Evolutionary conservation across 257 asterid genomes (phyloP), one percentile per base, ranked within the genome.

Genomic region (Solanum ossicruentum): DNA sequence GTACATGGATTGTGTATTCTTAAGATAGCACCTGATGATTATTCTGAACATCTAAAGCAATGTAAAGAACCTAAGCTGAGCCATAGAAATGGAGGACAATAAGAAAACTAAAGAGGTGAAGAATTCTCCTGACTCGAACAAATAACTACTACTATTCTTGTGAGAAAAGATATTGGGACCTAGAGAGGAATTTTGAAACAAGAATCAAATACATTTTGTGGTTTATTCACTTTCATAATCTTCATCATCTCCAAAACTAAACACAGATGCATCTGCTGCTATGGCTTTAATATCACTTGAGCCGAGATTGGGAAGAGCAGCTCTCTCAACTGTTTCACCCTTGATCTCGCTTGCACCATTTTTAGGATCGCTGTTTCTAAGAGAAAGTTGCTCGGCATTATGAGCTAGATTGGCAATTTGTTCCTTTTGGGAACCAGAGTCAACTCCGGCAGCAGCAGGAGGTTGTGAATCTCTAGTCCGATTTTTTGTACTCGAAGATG

Each of bases 261-360:
- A 96, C 86, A 96, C 99, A 7, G 99, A 96, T 84, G 98, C 99
- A 89, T 96, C 99, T 45, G 99, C 99, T 81, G 99, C 99, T 47
- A 96, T 96, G 85, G 99, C 95, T 88, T 95, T 95, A 81, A 96
- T 93, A 85, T 93, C 98, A 36, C 93, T 89, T 10, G 98, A 87
- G 67, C 90, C 93, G 88, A 93, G 49, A 89, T 91, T 90, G 49
- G 96, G 92, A 75, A 91, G 85, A 70, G 88, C 73, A 41, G 88
- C 47, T 84, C 85, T 87, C 70, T 91, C 90, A n/a, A 47, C 89
- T 84, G 85, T 90, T 75, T 83, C 93, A 6, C 10, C 67, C 84
- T 92, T 92, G 66, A 61, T 70, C 86, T 93, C 94, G 51, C 69
- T 87, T 82, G 89, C 85, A 6, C 89, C 85, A 67, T 80, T 60